These are phyloP conservation scores for Conticribra weissflogii DNA, from an alignment of 108 stramenopile species.

Conservation along the genomic window DNA sequence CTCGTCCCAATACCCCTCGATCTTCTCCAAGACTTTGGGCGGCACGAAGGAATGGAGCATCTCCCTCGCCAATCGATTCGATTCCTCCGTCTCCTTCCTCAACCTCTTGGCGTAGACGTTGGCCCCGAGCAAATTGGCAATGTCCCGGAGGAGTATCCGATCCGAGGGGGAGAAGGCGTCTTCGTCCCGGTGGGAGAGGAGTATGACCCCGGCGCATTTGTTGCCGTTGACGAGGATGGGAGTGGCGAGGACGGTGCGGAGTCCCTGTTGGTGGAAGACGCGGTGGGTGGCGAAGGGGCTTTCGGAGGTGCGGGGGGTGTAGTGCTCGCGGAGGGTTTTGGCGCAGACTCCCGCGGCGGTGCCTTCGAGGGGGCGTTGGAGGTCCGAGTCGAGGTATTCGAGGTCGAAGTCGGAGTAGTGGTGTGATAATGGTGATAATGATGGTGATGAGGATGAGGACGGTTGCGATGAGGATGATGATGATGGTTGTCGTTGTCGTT, in stretches of 20 bases:
- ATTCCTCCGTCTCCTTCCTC: slow-evolving; percentile 9
- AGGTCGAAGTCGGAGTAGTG: slow-evolving; percentile 15
- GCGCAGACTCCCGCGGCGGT: slow-evolving; percentile 25
- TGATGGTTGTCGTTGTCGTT: no score
- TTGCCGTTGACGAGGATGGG: slow-evolving; percentile 31
- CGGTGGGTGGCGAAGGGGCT: slow-evolving; percentile 17
- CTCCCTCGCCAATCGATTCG: slow-evolving; percentile 29
- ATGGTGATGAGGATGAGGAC: no score
- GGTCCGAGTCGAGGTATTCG: slow-evolving; percentile 28
- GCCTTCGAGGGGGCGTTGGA: slow-evolving; percentile 18
- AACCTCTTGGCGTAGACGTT: slow-evolving; percentile 30
- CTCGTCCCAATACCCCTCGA: slow-evolving; percentile 41
- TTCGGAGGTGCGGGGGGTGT: slow-evolving; percentile 14
- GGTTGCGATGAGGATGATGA: no score
- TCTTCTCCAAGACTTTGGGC: slow-evolving; percentile 41
- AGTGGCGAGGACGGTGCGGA: slow-evolving; percentile 15
- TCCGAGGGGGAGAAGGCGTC: slow-evolving; percentile 22
- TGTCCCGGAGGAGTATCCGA: slow-evolving; percentile 24
- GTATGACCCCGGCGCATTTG: slow-evolving; percentile 18
- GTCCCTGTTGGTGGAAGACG: slow-evolving; percentile 5
- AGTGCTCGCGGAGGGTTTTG: slow-evolving; percentile 19
- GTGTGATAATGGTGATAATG: no score
- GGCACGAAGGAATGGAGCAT: slow-evolving; percentile 51
- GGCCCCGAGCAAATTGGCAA: slow-evolving; percentile 16
- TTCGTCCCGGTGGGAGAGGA: slow-evolving; percentile 5